phyloP scores from a whole-genome alignment of 176 grass and related monocot species.

The Juncus inflexus region DNA sequence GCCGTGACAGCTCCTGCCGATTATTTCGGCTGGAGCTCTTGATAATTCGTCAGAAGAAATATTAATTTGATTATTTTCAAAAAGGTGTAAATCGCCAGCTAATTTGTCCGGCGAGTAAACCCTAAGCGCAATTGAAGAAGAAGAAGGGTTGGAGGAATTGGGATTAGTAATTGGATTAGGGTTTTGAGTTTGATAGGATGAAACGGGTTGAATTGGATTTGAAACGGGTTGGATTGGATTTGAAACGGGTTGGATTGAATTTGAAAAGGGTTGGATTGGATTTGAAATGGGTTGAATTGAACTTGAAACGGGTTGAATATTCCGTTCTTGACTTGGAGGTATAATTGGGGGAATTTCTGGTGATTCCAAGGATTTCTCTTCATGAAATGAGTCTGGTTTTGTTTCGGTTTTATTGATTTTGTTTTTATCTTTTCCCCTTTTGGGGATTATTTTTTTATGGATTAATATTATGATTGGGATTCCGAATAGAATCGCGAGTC shows the following conservation, averaged over 20 bases:
- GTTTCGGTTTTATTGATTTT: slow-evolving; percentile 18
- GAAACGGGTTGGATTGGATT: not conserved
- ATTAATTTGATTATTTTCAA: slow-evolving; percentile 42
- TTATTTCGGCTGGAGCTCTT: slow-evolving; percentile 73
- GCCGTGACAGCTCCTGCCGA: slow-evolving; percentile 90
- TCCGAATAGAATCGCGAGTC: slow-evolving; percentile 49
- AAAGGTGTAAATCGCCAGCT: slow-evolving; percentile 76
- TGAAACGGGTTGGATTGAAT: not conserved
- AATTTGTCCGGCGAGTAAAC: slow-evolving; percentile 84
- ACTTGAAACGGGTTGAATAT: slow-evolving; percentile 27
- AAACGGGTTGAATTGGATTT: not conserved
- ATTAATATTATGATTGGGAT: slow-evolving; percentile 69
- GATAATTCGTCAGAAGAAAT: slow-evolving; percentile 82
- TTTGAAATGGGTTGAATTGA: not conserved
- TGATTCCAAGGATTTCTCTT: slow-evolving; percentile 37
- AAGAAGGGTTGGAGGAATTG: slow-evolving; percentile 4
- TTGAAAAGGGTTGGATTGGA: not conserved
- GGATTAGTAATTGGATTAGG: not conserved
- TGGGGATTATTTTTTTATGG: slow-evolving; percentile 24
- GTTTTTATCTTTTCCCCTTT: slow-evolving; percentile 38
- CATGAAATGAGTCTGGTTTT: slow-evolving; percentile 28
- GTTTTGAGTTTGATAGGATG: not conserved
- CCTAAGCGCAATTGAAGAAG: slow-evolving; percentile 33
- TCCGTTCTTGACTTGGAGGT: slow-evolving; percentile 29
- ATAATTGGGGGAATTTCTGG: slow-evolving; percentile 1